These are phyloP conservation scores for Yamadazyma philogaea DNA, from an alignment of 805 yeast genomes.

Conservation along the genomic window DNA sequence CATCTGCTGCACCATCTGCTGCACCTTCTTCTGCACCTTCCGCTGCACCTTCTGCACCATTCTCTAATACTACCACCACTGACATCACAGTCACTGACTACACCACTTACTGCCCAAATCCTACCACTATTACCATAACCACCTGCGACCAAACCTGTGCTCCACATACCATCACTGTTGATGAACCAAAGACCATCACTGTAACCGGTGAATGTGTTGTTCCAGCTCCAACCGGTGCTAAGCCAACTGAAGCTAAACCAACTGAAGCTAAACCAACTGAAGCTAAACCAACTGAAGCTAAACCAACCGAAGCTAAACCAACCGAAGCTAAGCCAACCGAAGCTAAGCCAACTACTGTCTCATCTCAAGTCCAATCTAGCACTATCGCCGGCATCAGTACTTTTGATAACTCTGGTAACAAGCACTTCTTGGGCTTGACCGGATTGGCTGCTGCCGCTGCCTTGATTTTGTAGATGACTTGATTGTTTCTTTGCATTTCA, in stretches of 20 bases:
- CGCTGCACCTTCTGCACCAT: constrained; percentile 27
- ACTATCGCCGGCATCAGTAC: constrained; percentile 10
- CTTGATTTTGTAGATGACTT: constrained; percentile 4
- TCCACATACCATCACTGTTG: constrained; percentile 27
- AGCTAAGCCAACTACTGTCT: neutral
- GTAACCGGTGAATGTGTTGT: constrained; percentile 31
- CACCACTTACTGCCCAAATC: constrained; percentile 37
- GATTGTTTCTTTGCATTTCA: neutral
- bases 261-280: no score
- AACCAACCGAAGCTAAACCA: no score
- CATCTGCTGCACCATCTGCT: no score
- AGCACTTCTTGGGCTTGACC: constrained; percentile 9
- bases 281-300: no score
- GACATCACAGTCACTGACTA: constrained; percentile 31
- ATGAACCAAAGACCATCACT: constrained; percentile 31
- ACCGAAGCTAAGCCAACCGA: constrained; percentile 1
- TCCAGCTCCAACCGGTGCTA: constrained; percentile 17
- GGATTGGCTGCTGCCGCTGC: constrained; percentile 14
- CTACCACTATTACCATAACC: constrained; percentile 33
- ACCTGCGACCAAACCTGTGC: constrained; percentile 27
- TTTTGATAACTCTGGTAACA: constrained; percentile 11
- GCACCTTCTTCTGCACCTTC: constrained; percentile 9
- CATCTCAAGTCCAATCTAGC: neutral
- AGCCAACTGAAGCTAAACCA: constrained; percentile 9
- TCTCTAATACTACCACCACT: constrained; percentile 23